A percentile compares a stretch with the other conserved stretches of the same genome.
Evolutionary conservation across 2,329 filamentous ascomycete species (phyloP).

Genomic region (Tetracladium maxilliforme): DNA sequence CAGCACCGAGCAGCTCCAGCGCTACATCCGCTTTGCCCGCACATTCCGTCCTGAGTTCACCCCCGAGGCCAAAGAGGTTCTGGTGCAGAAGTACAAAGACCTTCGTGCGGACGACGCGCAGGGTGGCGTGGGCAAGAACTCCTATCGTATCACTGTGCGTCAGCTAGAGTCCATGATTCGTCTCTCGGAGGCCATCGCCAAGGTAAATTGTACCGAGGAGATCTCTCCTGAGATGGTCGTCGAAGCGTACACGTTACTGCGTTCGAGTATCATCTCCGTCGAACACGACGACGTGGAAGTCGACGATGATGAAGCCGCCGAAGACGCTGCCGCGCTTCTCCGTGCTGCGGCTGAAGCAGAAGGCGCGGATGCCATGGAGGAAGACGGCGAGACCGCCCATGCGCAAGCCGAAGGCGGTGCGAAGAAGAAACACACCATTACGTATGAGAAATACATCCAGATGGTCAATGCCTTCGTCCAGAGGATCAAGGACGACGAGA

Average conservation of each 20-base stretch:
- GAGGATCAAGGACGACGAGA: conserved; percentile 72
- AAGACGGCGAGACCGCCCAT: conserved; percentile 8
- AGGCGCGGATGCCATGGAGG: conserved; percentile 30
- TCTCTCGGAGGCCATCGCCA: conserved; percentile 92
- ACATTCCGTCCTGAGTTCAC: conserved; percentile 93
- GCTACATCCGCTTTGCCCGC: conserved; percentile 90
- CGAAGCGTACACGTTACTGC: conserved; percentile 81
- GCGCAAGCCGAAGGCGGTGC: conserved; percentile 10
- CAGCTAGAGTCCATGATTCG: conserved; percentile 95
- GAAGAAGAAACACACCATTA: conserved; percentile 82
- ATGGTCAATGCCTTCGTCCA: conserved; percentile 80
- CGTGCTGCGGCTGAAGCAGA: conserved; percentile 32
- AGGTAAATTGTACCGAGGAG: conserved; percentile 90
- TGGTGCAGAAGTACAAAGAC: conserved; percentile 93
- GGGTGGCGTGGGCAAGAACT: conserved; percentile 85
- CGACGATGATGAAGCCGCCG: conserved; percentile 53
- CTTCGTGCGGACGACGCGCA: conserved; percentile 86
- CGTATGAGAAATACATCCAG: conserved; percentile 84
- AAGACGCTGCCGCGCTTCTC: conserved; percentile 31
- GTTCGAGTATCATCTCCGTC: conserved; percentile 92
- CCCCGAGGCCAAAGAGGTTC: conserved; percentile 66
- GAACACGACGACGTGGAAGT: conserved; percentile 97
- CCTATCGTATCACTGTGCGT: conserved; percentile 92
- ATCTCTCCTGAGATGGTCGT: conserved; percentile 73
- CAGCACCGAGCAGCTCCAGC: conserved; percentile 87